Evolutionary conservation across 257 asterid genomes (phyloP).

Genomic region (Solanum tacnaense): DNA sequence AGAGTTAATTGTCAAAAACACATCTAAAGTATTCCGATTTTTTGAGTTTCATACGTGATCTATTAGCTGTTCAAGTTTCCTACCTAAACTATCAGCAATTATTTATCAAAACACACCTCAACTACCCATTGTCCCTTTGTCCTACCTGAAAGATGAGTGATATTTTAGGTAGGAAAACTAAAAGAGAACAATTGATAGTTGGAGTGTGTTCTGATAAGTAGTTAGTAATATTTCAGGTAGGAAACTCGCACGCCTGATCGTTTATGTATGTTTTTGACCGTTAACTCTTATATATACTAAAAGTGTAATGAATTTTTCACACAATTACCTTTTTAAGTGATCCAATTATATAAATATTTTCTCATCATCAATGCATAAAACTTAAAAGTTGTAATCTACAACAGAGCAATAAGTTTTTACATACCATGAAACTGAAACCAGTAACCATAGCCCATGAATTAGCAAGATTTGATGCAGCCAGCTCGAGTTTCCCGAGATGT

Average conservation of each 20-base stretch:
- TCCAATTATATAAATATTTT: neutral
- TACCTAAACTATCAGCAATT: no score
- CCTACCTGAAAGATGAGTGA: neutral
- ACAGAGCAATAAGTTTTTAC: neutral
- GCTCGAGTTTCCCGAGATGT: conserved; percentile 17
- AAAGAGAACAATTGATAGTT: neutral
- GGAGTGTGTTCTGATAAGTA: neutral
- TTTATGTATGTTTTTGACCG: no score
- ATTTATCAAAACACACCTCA: neutral
- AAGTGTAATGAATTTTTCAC: neutral
- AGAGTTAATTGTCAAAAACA: no score
- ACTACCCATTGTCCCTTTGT: neutral
- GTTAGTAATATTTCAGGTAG: neutral
- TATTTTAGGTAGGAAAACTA: neutral
- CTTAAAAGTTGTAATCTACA: neutral
- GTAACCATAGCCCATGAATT: conserved; percentile 23
- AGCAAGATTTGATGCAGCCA: conserved; percentile 17
- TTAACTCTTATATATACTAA: neutral
- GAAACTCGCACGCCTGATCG: fast-evolving
- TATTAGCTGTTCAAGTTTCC: neutral
- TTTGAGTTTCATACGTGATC: neutral
- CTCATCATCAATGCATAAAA: neutral
- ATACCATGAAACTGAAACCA: conserved; percentile 20
- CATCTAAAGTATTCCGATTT: neutral
- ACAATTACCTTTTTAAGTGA: neutral